Percentiles rank a stretch among this genome's conserved stretches.
These are phyloP conservation scores for Calonectria honghensis DNA, from an alignment of 2,329 filamentous ascomycete genomes.

Conservation along the genomic window DNA sequence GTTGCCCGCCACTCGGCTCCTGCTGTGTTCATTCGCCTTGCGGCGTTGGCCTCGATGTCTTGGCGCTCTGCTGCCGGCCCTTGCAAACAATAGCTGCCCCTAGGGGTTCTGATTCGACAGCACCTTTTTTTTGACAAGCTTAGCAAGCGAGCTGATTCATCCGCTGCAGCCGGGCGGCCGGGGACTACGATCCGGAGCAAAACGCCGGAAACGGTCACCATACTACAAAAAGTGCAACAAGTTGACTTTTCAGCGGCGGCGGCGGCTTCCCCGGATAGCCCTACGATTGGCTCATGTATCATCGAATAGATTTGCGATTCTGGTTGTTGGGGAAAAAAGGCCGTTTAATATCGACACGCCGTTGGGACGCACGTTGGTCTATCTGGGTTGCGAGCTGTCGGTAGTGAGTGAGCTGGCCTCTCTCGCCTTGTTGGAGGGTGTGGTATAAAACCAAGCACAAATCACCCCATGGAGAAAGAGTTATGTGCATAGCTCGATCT, in stretches of 20 bases:
- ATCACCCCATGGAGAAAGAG: neutral
- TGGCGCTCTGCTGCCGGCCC: neutral
- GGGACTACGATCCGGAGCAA: neutral
- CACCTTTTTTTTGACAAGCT: too few species aligned
- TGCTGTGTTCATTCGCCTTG: neutral
- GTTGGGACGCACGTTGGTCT: neutral
- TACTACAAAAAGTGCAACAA: neutral
- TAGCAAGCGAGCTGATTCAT: constrained; percentile 10
- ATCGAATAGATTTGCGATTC: neutral
- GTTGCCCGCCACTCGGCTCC: too few species aligned
- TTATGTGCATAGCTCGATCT: neutral
- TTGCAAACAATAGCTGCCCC: neutral
- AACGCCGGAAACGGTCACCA: neutral
- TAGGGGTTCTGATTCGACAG: neutral
- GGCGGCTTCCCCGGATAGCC: neutral
- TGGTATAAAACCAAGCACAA: neutral
- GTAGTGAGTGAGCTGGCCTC: neutral
- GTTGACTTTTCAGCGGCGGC: neutral
- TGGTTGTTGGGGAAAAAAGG: too few species aligned
- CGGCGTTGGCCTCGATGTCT: neutral
- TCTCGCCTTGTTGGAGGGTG: neutral
- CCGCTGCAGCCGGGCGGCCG: neutral
- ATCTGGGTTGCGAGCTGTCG: neutral
- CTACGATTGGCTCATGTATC: neutral
- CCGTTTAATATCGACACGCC: neutral